Evolutionary conservation across 2,329 filamentous ascomycete genomes (phyloP).

Genomic region (Escovopsis sp.): DNA sequence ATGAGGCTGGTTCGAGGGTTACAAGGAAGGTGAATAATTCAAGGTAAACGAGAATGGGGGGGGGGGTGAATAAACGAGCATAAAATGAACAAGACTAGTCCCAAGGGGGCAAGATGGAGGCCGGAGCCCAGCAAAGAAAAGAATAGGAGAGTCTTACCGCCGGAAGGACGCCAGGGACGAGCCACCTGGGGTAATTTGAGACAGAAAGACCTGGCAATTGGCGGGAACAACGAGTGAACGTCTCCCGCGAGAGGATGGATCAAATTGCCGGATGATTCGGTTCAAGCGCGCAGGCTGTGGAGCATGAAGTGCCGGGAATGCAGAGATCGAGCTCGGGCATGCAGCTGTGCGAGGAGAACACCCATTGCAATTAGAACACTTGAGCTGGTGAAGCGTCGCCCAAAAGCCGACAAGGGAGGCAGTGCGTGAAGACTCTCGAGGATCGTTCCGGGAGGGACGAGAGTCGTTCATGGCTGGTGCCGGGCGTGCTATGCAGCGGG

Average conservation of each 20-base stretch:
- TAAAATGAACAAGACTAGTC: slow-evolving; percentile 8
- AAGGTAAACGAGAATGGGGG: too few relatives aligned
- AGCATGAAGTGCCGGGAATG: slow-evolving; percentile 20
- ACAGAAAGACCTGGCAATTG: slow-evolving; percentile 28
- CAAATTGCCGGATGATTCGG: slow-evolving; percentile 24
- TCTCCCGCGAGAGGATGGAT: slow-evolving; percentile 35
- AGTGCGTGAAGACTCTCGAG: not conserved
- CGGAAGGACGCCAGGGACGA: slow-evolving; percentile 24
- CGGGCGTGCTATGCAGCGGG: not conserved
- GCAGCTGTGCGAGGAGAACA: slow-evolving; percentile 17
- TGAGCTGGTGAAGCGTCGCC: not conserved
- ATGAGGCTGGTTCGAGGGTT: slow-evolving; percentile 13
- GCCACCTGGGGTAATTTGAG: slow-evolving; percentile 28
- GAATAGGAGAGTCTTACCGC: slow-evolving; percentile 34
- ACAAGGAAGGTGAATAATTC: slow-evolving; percentile 5
- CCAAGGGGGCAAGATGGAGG: slow-evolving; percentile 5
- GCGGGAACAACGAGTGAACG: slow-evolving; percentile 51
- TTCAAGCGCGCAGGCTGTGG: slow-evolving; percentile 25
- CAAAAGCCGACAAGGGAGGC: not conserved
- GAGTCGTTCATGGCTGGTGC: not conserved
- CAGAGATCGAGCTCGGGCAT: slow-evolving; percentile 20
- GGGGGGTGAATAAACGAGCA: too few relatives aligned
- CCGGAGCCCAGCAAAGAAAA: slow-evolving; percentile 5
- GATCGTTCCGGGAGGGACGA: not conserved
- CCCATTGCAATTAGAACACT: slow-evolving; percentile 12